These are phyloP conservation scores for Fusarium palustre DNA, from an alignment of 2,329 filamentous ascomycete species.

Conservation along the genomic window DNA sequence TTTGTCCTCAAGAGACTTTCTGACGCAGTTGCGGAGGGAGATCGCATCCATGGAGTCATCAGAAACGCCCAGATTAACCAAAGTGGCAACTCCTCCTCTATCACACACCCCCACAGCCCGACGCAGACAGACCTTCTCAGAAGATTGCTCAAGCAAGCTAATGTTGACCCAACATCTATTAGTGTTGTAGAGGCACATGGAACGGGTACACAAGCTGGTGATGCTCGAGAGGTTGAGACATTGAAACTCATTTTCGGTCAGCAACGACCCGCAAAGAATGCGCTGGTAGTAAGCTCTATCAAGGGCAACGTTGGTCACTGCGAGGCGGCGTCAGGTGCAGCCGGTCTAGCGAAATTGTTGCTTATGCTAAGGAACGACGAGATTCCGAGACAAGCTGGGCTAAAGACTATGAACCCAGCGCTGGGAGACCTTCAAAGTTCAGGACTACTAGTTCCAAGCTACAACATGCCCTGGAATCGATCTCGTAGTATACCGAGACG, in stretches of 20 bases:
- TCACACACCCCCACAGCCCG: conserved; percentile 1
- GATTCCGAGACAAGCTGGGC: not conserved
- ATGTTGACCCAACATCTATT: not conserved
- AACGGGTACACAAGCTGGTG: conserved; percentile 6
- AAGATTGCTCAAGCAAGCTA: not conserved
- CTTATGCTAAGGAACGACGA: not conserved
- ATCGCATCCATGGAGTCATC: conserved; percentile 7
- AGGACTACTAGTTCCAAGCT: not conserved
- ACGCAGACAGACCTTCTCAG: not conserved
- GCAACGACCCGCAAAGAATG: not conserved
- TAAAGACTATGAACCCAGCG: not conserved
- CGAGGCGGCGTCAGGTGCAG: conserved; percentile 1
- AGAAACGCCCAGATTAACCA: conserved; percentile 3
- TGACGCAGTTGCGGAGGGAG: not conserved
- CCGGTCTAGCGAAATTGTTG: not conserved
- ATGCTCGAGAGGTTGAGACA: conserved; percentile 5
- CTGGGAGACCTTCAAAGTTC: not conserved
- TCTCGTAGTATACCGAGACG: not conserved
- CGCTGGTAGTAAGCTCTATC: not conserved
- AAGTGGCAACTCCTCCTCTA: not conserved
- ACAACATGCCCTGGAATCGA: not conserved
- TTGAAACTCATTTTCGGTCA: not conserved
- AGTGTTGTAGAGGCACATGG: not conserved
- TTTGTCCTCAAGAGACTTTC: conserved; percentile 6
- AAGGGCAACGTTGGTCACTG: conserved; percentile 1